Evolutionary conservation across 2,329 filamentous ascomycete species (phyloP).

Genomic region (Aspergillus sclerotialis): DNA sequence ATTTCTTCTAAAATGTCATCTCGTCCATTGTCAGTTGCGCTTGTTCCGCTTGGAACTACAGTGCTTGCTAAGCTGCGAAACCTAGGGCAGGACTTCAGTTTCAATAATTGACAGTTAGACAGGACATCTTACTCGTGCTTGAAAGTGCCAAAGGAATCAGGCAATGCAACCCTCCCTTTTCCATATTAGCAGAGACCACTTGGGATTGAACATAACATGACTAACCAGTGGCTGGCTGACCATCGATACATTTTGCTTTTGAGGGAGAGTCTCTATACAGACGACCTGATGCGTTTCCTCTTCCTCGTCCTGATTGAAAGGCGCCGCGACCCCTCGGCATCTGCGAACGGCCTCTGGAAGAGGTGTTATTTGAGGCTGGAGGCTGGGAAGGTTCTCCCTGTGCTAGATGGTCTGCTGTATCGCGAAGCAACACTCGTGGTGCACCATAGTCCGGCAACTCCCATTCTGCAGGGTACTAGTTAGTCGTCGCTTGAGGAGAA

Average conservation of each 20-base stretch:
- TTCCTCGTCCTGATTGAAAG: conserved; percentile 4
- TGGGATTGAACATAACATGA: background rate
- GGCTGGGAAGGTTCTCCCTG: background rate
- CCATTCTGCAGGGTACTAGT: conserved; percentile 13
- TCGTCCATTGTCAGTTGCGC: conserved; percentile 5
- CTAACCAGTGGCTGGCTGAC: conserved; percentile 12
- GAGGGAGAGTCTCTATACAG: conserved; percentile 17
- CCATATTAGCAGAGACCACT: background rate
- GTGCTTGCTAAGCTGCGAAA: conserved; percentile 14
- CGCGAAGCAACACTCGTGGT: conserved; percentile 2
- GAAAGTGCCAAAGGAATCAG: conserved; percentile 13
- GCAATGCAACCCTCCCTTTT: conserved; percentile 11
- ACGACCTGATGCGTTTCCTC: conserved; percentile 3
- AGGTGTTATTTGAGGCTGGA: background rate
- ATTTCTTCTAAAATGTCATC: conserved; percentile 21
- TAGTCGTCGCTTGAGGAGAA: background rate
- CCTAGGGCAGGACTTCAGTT: conserved; percentile 5
- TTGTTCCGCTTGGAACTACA: conserved; percentile 1
- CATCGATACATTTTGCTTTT: conserved; percentile 19
- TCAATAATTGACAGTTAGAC: background rate
- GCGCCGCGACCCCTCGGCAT: background rate
- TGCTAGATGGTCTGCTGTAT: background rate
- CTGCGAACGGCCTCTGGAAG: background rate
- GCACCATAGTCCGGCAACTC: conserved; percentile 15
- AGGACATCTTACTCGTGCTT: conserved; percentile 16